Percentiles rank a stretch among this genome's conserved stretches.
phyloP scores from a whole-genome alignment of 768 basidiomycete species.

The Russula dissimulans region DNA sequence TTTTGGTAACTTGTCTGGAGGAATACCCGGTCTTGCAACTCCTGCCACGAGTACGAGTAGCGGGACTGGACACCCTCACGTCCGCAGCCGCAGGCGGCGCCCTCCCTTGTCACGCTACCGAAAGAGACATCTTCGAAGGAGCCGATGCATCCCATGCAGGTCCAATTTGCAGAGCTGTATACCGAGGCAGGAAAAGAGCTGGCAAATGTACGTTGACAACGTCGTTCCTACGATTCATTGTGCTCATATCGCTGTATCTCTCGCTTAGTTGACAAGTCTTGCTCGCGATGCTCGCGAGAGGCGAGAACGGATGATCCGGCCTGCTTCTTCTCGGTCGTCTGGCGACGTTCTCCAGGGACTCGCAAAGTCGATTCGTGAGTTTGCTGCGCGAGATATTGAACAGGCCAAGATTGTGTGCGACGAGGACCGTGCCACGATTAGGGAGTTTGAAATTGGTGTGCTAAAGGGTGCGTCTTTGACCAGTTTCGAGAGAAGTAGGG shows the following conservation, averaged over 20 bases:
- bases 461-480: constrained; percentile 45
- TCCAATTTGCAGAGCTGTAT: constrained; percentile 48
- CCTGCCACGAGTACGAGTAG: neutral
- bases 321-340: constrained; percentile 31
- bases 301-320: constrained; percentile 21
- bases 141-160: constrained; percentile 57
- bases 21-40: neutral
- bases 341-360: constrained; percentile 45
- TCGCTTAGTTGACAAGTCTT: constrained; percentile 36
- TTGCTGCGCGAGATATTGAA: constrained; percentile 42
- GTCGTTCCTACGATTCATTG: neutral
- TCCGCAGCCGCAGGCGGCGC: neutral
- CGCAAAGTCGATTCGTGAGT: constrained; percentile 36
- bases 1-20: neutral
- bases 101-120: neutral
- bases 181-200: constrained; percentile 42
- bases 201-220: constrained; percentile 40
- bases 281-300: constrained; percentile 33
- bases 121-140: constrained; percentile 15
- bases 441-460: constrained; percentile 54
- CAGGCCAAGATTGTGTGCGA: constrained; percentile 37
- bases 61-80: neutral
- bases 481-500: neutral
- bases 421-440: constrained; percentile 34
- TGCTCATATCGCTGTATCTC: neutral